Percentiles rank a stretch among this genome's conserved stretches.
Evolutionary conservation across 1,284 basidiomycete genomes (phyloP).

Genomic region (Leccinum subfulvum): DNA sequence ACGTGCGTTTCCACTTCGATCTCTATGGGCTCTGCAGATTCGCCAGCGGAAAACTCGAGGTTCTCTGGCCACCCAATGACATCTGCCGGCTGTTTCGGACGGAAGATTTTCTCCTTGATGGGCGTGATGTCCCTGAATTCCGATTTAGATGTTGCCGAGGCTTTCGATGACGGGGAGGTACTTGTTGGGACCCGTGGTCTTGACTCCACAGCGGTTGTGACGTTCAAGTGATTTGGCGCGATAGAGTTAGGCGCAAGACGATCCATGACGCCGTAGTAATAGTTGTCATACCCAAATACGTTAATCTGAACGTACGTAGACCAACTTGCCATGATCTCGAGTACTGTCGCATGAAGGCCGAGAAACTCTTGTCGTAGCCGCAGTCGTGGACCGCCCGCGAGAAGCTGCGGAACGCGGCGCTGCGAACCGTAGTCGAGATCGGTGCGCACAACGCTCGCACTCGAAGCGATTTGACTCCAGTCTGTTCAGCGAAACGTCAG

Average conservation of each 20-base stretch:
- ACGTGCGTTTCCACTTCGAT: slow-evolving; percentile 92
- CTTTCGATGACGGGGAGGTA: slow-evolving; percentile 77
- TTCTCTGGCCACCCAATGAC: slow-evolving; percentile 94
- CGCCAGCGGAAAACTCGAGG: slow-evolving; percentile 84
- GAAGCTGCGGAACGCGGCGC: slow-evolving; percentile 81
- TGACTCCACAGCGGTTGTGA: slow-evolving; percentile 87
- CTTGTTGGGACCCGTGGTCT: slow-evolving; percentile 61
- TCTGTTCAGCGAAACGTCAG: slow-evolving; percentile 44
- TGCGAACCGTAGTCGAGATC: slow-evolving; percentile 61
- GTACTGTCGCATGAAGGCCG: slow-evolving; percentile 65
- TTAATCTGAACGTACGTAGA: slow-evolving; percentile 86
- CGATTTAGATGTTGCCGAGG: slow-evolving; percentile 60
- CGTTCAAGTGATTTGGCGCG: slow-evolving; percentile 84
- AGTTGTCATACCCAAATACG: slow-evolving; percentile 85
- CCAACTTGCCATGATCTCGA: slow-evolving; percentile 86
- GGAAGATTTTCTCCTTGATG: slow-evolving; percentile 66
- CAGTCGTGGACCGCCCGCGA: slow-evolving; percentile 84
- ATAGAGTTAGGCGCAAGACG: slow-evolving; percentile 85
- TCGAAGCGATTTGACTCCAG: slow-evolving; percentile 67
- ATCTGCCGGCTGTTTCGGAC: slow-evolving; percentile 54
- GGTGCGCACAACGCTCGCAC: slow-evolving; percentile 70
- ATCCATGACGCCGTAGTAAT: slow-evolving; percentile 86
- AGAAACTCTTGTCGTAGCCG: slow-evolving; percentile 84
- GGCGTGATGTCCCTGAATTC: slow-evolving; percentile 56
- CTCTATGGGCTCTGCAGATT: slow-evolving; percentile 88